Percentiles rank a stretch among this genome's conserved stretches.
phyloP scores from a whole-genome alignment of 495 filamentous ascomycete genomes.

The Penicillium ochrochloron region DNA sequence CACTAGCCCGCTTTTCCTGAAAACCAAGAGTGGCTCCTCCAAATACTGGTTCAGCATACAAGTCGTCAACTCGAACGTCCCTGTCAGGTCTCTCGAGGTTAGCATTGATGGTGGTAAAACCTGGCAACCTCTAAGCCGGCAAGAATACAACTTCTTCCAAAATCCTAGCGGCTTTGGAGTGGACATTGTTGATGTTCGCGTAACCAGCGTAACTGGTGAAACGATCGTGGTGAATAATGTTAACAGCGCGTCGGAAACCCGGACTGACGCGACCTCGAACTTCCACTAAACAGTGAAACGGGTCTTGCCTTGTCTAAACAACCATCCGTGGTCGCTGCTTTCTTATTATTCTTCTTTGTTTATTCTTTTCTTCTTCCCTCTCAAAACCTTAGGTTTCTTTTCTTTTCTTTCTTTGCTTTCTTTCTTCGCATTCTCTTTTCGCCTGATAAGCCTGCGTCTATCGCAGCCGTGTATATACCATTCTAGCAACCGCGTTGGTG shows the following conservation, averaged over 20 bases:
- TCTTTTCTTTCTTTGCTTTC: too few species aligned
- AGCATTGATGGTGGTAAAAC: neutral
- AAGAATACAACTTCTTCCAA: conserved; percentile 3
- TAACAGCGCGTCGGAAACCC: neutral
- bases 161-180: neutral
- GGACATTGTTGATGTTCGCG: neutral
- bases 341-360: neutral
- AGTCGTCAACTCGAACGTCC: neutral
- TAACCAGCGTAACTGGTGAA: neutral
- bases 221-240: conserved; percentile 1
- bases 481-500: too few species aligned
- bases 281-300: neutral
- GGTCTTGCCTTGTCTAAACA: neutral
- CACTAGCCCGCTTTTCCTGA: neutral
- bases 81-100: neutral
- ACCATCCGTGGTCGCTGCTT: too few species aligned
- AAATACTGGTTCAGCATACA: conserved; percentile 3
- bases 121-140: neutral
- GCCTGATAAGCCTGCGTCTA: too few species aligned
- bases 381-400: too few species aligned
- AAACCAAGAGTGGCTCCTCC: neutral
- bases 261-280: neutral
- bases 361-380: neutral
- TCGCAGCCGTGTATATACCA: too few species aligned
- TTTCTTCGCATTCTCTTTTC: too few species aligned